A percentile compares a stretch with the other conserved stretches of the same genome.
Conservation (phyloP, 768 basidiomycete species). For the Favolaschia claudopus region DNA sequence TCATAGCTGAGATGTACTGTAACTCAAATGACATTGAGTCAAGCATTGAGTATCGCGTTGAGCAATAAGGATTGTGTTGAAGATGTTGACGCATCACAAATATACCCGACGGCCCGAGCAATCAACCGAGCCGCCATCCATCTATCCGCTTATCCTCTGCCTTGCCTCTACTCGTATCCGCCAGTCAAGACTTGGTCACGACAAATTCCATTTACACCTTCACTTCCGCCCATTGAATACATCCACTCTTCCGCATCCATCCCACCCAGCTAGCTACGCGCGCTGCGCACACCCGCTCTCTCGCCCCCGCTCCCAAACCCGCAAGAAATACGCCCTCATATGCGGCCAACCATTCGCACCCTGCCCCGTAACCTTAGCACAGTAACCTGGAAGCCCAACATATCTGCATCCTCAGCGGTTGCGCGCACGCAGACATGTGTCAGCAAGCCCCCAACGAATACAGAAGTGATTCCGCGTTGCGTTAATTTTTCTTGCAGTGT, state of each 20-base stretch:
- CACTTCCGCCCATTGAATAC: no score
- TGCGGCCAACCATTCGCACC: slow-evolving; percentile 29
- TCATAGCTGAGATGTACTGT: no score
- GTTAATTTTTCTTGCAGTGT: slow-evolving; percentile 25
- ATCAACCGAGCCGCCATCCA: neutral
- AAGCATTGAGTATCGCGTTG: no score
- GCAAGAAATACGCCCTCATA: slow-evolving; percentile 31
- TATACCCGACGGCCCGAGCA: no score
- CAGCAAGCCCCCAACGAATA: slow-evolving; percentile 33
- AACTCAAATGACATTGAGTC: no score
- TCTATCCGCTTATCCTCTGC: neutral
- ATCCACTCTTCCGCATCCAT: slow-evolving; percentile 29
- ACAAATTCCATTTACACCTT: no score
- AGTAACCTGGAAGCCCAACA: slow-evolving; percentile 26
- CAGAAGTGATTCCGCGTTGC: slow-evolving; percentile 23
- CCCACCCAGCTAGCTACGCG: slow-evolving; percentile 35
- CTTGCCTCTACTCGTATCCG: no score
- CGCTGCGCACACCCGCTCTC: slow-evolving; percentile 32
- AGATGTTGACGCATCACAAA: no score
- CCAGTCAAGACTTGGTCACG: no score
- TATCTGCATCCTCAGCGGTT: slow-evolving; percentile 31
- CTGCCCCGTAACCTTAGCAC: slow-evolving; percentile 15
- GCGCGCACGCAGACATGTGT: slow-evolving; percentile 37
- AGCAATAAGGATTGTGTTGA: no score
- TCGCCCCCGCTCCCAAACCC: slow-evolving; percentile 33